Percentiles rank a stretch among this genome's conserved stretches.
phyloP scores from a whole-genome alignment of 2,329 filamentous ascomycete species.

The Fusarium irregulare region DNA sequence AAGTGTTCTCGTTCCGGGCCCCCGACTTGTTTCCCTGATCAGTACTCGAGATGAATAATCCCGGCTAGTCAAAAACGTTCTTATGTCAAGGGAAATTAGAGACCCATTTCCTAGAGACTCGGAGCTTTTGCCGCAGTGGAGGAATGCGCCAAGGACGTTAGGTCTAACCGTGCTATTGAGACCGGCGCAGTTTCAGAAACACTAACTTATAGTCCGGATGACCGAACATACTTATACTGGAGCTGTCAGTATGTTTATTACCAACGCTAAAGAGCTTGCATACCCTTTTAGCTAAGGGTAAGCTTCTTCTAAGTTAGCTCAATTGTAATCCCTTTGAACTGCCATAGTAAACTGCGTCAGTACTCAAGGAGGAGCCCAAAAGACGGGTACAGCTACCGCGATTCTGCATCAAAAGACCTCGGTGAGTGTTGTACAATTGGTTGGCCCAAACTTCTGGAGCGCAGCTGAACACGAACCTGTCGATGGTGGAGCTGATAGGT shows the following conservation, averaged over 20 bases:
- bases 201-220: not conserved
- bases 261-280: not conserved
- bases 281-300: not conserved
- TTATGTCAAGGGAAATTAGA: conserved; percentile 8
- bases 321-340: not conserved
- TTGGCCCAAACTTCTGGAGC: conserved; percentile 13
- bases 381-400: not conserved
- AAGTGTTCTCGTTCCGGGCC: conserved; percentile 17
- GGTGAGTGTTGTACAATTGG: conserved; percentile 6
- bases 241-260: not conserved
- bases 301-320: not conserved
- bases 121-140: not conserved
- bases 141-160: conserved; percentile 29
- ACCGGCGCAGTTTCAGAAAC: not conserved
- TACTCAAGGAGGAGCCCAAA: not conserved
- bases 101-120: conserved; percentile 2
- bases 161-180: not conserved
- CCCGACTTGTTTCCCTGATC: not conserved
- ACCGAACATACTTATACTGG: not conserved
- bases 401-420: not conserved
- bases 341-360: conserved; percentile 8
- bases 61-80: not conserved
- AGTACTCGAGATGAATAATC: conserved; percentile 7
- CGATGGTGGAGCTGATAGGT: conserved; percentile 18
- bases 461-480: not conserved